Conservation (phyloP, 164 flowering plant species). For the Macadamia tetraphylla region DNA sequence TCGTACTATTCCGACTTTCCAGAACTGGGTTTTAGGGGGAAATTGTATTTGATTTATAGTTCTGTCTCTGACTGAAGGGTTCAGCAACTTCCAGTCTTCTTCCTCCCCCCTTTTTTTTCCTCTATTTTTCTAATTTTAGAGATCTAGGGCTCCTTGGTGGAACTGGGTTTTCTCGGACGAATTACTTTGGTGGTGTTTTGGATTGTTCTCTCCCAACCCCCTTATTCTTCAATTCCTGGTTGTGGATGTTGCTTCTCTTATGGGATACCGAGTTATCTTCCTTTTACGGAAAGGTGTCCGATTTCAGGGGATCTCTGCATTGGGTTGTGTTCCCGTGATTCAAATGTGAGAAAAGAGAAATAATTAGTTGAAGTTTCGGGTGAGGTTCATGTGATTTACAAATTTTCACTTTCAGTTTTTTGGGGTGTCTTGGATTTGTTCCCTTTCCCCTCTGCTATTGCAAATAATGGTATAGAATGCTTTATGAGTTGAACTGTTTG, state of each 20-base stretch:
- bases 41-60: background rate
- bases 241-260: background rate
- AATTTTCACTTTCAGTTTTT: background rate
- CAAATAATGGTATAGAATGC: background rate
- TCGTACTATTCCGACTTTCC: background rate
- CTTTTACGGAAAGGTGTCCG: background rate
- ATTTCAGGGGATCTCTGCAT: background rate
- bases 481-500: conserved; percentile 4
- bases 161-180: conserved; percentile 10
- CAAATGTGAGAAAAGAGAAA: background rate
- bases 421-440: background rate
- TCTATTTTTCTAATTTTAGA: too few species aligned
- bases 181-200: conserved; percentile 5
- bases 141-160: background rate
- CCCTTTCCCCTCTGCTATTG: too few species aligned
- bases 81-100: too few species aligned
- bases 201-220: background rate
- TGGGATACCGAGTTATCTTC: background rate
- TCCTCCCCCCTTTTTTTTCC: too few species aligned
- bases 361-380: background rate
- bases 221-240: background rate
- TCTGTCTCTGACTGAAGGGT: background rate
- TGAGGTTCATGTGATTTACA: background rate
- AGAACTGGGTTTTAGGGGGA: background rate
- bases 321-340: conserved; percentile 1